Conservation (phyloP, 2,329 filamentous ascomycete species). For the Mycosphaerelloides madeirae region DNA sequence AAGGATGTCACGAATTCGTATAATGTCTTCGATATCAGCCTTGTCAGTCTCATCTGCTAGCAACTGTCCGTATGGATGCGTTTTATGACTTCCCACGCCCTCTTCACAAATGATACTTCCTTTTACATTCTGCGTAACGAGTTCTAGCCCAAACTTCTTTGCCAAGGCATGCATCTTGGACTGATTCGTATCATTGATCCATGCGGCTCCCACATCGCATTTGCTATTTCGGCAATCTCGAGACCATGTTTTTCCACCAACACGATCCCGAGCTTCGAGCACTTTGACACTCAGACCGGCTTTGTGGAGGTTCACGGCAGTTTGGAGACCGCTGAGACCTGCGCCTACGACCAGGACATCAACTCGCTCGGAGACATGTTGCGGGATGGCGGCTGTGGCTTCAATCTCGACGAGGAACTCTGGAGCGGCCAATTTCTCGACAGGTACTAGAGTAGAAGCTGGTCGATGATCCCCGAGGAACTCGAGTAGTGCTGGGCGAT, state of each 20-base stretch:
- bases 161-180: conserved; percentile 41
- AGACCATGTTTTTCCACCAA: conserved; percentile 46
- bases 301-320: conserved; percentile 26
- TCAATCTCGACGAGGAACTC: conserved; percentile 27
- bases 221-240: conserved; percentile 29
- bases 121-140: conserved; percentile 46
- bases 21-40: conserved; percentile 25
- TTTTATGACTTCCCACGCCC: conserved; percentile 31
- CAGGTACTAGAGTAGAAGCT: conserved; percentile 21
- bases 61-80: conserved; percentile 33
- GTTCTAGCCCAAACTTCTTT: conserved; percentile 39
- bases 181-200: conserved; percentile 57
- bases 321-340: conserved; percentile 29
- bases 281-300: conserved; percentile 27
- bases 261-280: conserved; percentile 32
- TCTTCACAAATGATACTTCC: conserved; percentile 44
- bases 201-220: conserved; percentile 54
- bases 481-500: conserved; percentile 16
- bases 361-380: conserved; percentile 12
- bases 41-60: conserved; percentile 13
- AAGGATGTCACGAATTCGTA: conserved; percentile 34
- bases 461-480: conserved; percentile 26
- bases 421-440: conserved; percentile 23
- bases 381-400: conserved; percentile 20
- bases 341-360: conserved; percentile 34